phyloP scores from a whole-genome alignment of 164 flowering plant genomes.

The Piper longum region DNA sequence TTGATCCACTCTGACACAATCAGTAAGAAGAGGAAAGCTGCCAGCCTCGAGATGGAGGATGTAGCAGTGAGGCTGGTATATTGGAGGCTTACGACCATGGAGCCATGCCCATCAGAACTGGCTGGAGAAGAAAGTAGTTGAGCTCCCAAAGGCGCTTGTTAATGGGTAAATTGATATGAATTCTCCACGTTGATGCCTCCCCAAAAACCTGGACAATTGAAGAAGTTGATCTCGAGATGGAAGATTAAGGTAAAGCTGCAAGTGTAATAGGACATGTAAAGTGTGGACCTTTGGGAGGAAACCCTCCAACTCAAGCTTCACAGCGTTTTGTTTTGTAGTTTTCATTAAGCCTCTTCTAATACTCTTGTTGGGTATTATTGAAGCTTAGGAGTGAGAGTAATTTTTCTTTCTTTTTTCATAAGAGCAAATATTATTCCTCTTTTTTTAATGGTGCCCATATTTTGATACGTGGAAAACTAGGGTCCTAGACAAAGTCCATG shows the following conservation, averaged over 20 bases:
- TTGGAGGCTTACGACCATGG: constrained; percentile 89
- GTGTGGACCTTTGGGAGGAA: no score
- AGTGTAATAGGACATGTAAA: not conserved
- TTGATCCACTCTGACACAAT: constrained; percentile 75
- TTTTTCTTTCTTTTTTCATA: no score
- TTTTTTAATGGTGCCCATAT: no score
- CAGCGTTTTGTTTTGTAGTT: no score
- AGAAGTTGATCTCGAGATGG: constrained; percentile 6
- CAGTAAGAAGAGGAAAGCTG: constrained; percentile 49
- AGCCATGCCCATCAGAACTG: constrained; percentile 88
- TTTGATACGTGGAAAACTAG: no score
- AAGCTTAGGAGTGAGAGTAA: no score
- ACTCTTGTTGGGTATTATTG: no score
- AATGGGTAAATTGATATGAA: constrained; percentile 76
- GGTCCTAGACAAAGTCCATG: no score
- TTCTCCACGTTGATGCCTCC: constrained; percentile 61
- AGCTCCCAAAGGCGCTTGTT: constrained; percentile 66
- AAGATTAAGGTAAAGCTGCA: not conserved
- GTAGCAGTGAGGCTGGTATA: no score
- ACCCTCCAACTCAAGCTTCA: no score
- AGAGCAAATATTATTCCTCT: no score
- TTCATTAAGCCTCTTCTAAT: no score
- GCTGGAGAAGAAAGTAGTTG: constrained; percentile 80
- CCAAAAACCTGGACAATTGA: constrained; percentile 11
- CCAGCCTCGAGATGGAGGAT: constrained; percentile 69